Conservation (phyloP, 2,329 filamentous ascomycete genomes). For the Apiospora saccharicola region DNA sequence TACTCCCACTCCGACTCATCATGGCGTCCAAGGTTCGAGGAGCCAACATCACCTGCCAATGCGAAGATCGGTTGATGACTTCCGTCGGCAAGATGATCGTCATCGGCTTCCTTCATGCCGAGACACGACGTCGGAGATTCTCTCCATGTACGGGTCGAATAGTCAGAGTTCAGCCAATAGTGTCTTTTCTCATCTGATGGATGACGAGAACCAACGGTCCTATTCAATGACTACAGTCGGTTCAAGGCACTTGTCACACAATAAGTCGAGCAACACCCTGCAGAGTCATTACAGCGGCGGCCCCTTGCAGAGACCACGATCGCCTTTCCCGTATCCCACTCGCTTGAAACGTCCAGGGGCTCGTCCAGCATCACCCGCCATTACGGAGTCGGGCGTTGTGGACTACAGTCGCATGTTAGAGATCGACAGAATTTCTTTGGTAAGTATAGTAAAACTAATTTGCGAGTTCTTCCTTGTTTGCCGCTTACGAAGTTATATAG, state of each 20-base stretch:
- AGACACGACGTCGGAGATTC: constrained; percentile 61
- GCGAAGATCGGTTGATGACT: constrained; percentile 43
- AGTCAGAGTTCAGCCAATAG: constrained; percentile 54
- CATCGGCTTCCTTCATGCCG: constrained; percentile 56
- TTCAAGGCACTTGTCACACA: constrained; percentile 54
- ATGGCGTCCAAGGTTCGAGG: constrained; percentile 40
- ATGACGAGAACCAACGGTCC: constrained; percentile 55
- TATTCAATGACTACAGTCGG: constrained; percentile 63
- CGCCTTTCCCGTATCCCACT: constrained; percentile 66
- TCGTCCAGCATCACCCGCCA: constrained; percentile 56
- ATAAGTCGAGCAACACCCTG: constrained; percentile 56
- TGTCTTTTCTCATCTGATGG: constrained; percentile 50
- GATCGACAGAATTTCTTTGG: constrained; percentile 56
- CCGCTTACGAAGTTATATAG: constrained; percentile 40
- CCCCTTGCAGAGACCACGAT: constrained; percentile 60
- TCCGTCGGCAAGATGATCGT: constrained; percentile 49
- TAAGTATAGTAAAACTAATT: constrained; percentile 38
- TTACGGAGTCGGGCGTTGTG: constrained; percentile 55
- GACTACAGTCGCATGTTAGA: constrained; percentile 60
- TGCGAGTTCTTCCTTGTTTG: background rate
- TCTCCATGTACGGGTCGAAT: constrained; percentile 63
- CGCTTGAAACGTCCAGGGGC: constrained; percentile 62
- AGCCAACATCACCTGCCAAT: constrained; percentile 36
- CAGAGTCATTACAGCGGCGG: constrained; percentile 54
- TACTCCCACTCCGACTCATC: constrained; percentile 34